These are phyloP conservation scores for Helotiales sp. DNA, from an alignment of 2,329 filamentous ascomycete genomes.

Conservation along the genomic window DNA sequence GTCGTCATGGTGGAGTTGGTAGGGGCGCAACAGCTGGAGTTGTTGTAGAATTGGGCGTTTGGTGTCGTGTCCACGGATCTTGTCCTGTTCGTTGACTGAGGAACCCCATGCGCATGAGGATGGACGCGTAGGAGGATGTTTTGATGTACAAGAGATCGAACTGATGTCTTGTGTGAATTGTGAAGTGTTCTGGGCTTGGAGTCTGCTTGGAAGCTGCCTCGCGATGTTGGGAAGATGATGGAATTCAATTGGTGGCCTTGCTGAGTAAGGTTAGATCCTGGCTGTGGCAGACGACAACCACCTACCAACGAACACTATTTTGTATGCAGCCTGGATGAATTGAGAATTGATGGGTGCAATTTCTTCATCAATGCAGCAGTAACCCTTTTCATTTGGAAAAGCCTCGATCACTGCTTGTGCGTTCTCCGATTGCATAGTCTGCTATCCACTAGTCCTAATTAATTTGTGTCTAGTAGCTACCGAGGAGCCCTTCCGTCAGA, in stretches of 20 bases:
- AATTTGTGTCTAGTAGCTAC: too few relatives aligned
- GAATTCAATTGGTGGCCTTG: slow-evolving; percentile 3
- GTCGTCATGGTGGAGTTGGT: slow-evolving; percentile 71
- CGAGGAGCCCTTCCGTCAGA: too few relatives aligned
- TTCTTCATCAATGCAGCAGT: neutral
- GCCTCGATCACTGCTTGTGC: too few relatives aligned
- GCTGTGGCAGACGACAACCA: too few relatives aligned
- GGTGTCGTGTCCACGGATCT: slow-evolving; percentile 31
- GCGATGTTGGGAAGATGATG: slow-evolving; percentile 2
- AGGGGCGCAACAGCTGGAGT: slow-evolving; percentile 15
- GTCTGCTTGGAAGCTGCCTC: slow-evolving; percentile 3
- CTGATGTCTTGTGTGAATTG: neutral
- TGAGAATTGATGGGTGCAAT: neutral
- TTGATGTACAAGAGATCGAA: neutral
- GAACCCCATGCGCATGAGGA: slow-evolving; percentile 28
- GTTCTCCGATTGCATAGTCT: too few relatives aligned
- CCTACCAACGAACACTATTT: neutral
- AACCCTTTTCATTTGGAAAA: neutral
- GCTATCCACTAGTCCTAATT: too few relatives aligned
- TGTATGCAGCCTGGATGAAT: neutral
- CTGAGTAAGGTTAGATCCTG: neutral
- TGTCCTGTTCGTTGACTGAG: slow-evolving; percentile 25
- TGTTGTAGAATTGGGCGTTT: slow-evolving; percentile 22
- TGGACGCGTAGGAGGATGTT: slow-evolving; percentile 6
- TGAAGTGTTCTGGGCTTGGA: neutral